These are phyloP conservation scores for Setomelanomma holmii DNA, from an alignment of 2,329 filamentous ascomycete species.

Conservation along the genomic window DNA sequence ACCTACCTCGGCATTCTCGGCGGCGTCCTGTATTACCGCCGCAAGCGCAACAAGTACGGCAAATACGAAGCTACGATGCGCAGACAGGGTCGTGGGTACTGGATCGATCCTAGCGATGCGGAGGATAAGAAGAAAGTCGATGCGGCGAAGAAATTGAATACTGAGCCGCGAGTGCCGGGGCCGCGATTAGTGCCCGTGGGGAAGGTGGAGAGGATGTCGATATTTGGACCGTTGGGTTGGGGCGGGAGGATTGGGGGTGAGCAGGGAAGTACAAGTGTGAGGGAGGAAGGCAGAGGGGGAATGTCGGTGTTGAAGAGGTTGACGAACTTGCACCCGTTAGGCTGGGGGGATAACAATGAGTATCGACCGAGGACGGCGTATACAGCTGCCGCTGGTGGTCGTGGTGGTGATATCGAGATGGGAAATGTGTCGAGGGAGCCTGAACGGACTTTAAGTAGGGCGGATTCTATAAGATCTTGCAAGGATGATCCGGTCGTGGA, in stretches of 20 bases:
- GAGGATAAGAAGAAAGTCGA: background rate
- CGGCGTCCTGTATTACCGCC: conserved; percentile 6
- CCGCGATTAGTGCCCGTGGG: background rate
- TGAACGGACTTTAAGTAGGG: background rate
- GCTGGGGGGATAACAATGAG: background rate
- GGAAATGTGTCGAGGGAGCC: background rate
- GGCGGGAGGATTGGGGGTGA: background rate
- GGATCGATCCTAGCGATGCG: conserved; percentile 2
- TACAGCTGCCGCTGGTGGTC: background rate
- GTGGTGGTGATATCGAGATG: background rate
- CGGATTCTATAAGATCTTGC: background rate
- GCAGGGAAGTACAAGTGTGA: too few species aligned
- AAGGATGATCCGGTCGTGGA: background rate
- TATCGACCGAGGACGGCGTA: background rate
- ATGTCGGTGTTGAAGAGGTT: background rate
- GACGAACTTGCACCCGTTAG: background rate
- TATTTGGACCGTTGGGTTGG: background rate
- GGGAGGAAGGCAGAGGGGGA: background rate
- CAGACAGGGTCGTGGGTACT: conserved; percentile 9
- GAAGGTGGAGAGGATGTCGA: background rate
- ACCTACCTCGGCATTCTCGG: background rate
- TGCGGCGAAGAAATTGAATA: background rate
- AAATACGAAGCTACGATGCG: conserved; percentile 4
- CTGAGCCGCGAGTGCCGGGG: background rate
- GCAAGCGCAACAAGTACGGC: conserved; percentile 9